phyloP scores from a whole-genome alignment of 495 filamentous ascomycete genomes.

The Trichoderma gamsii region DNA sequence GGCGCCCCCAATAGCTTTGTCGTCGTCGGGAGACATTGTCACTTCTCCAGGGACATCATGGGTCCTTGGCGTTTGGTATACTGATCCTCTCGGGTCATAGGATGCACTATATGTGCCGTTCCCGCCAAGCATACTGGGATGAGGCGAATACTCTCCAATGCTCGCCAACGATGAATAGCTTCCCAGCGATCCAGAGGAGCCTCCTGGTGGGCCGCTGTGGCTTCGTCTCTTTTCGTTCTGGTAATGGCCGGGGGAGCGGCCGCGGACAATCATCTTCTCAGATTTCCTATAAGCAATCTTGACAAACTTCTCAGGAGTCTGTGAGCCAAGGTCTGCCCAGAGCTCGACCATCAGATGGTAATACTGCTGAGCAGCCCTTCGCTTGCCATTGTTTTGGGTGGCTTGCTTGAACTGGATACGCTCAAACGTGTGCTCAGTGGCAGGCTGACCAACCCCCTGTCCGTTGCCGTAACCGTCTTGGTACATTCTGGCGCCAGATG shows the following conservation, averaged over 20 bases:
- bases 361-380: slow-evolving; percentile 86
- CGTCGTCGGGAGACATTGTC: slow-evolving; percentile 41
- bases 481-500: slow-evolving; percentile 24
- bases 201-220: slow-evolving; percentile 66
- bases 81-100: slow-evolving; percentile 34
- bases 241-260: slow-evolving; percentile 89
- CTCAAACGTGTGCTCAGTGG: slow-evolving; percentile 69
- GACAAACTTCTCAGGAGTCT: slow-evolving; percentile 51
- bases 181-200: slow-evolving; percentile 36
- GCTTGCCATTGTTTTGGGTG: slow-evolving; percentile 92
- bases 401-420: slow-evolving; percentile 95
- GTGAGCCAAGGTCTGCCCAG: slow-evolving; percentile 62
- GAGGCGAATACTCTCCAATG: not conserved
- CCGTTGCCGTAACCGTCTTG: slow-evolving; percentile 20
- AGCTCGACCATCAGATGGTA: slow-evolving; percentile 91
- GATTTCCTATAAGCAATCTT: slow-evolving; percentile 77
- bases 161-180: not conserved
- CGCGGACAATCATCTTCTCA: slow-evolving; percentile 86
- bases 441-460: slow-evolving; percentile 34
- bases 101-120: slow-evolving; percentile 39
- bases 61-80: slow-evolving; percentile 38
- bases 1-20: slow-evolving; percentile 36
- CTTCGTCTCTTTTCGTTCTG: slow-evolving; percentile 72
- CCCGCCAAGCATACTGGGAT: slow-evolving; percentile 31
- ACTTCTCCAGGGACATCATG: slow-evolving; percentile 39